Conservation (phyloP, 2,329 filamentous ascomycete species). For the Diaporthe ilicicola region DNA sequence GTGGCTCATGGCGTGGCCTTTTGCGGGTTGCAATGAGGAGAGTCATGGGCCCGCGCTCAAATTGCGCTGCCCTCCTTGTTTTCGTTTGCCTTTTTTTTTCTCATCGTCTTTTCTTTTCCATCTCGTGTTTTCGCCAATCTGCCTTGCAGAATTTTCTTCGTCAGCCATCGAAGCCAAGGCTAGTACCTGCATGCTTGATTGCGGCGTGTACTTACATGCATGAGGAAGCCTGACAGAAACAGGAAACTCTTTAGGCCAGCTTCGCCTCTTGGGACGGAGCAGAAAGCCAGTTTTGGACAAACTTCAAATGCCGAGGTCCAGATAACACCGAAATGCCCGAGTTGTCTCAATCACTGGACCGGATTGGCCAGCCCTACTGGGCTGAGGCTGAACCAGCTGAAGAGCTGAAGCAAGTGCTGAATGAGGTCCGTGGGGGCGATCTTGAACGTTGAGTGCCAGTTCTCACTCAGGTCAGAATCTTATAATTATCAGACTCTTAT, state of each 20-base stretch:
- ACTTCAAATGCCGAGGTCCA: neutral
- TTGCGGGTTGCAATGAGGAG: neutral
- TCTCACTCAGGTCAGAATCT: neutral
- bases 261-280: neutral
- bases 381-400: constrained; percentile 20
- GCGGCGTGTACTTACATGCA: neutral
- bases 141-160: neutral
- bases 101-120: no score
- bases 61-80: neutral
- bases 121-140: neutral
- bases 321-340: neutral
- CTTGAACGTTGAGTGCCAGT: neutral
- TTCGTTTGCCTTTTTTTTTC: neutral
- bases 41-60: neutral
- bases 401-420: neutral
- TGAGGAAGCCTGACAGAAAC: neutral
- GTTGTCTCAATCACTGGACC: neutral
- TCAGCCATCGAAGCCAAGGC: neutral
- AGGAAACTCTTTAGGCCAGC: neutral
- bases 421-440: neutral
- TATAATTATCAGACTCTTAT: constrained; percentile 7
- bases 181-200: neutral
- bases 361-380: constrained; percentile 1
- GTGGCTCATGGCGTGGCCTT: neutral
- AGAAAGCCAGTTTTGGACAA: neutral